These are phyloP conservation scores for Hibiscus syriacus DNA, from an alignment of 345 rosid genomes.

Conservation along the genomic window DNA sequence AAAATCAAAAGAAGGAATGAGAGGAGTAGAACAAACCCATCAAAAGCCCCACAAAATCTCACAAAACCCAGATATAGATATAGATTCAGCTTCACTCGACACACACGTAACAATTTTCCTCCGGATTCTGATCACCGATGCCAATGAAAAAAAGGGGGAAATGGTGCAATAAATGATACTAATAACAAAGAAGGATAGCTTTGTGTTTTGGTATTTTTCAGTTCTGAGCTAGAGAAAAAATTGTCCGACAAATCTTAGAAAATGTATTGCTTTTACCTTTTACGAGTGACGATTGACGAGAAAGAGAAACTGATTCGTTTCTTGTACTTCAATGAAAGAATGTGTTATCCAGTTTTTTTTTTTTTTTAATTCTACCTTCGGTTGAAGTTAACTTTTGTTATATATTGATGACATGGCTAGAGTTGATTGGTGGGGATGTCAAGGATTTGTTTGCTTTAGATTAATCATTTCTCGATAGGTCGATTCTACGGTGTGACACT, in stretches of 20 bases:
- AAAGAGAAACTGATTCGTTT: constrained; percentile 16
- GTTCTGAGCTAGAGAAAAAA: background rate
- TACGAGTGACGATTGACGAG: no score
- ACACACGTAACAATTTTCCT: constrained; percentile 5
- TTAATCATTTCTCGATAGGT: no score
- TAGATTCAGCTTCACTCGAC: constrained; percentile 20
- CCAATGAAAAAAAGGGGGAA: background rate
- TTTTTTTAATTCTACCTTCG: background rate
- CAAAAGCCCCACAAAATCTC: constrained; percentile 6
- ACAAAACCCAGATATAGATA: constrained; percentile 15
- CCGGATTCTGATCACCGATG: constrained; percentile 6
- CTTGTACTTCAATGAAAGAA: constrained; percentile 7
- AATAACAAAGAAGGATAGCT: constrained; percentile 5
- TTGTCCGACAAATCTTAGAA: background rate
- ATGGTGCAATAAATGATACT: background rate
- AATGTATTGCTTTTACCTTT: background rate
- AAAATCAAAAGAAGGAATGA: background rate
- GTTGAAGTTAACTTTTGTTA: no score
- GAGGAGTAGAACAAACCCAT: constrained; percentile 16
- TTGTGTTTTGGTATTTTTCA: background rate
- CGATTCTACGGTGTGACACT: no score
- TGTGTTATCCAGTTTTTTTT: background rate
- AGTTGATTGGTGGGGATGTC: background rate
- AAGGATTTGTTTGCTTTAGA: no score
- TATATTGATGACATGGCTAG: background rate